A percentile compares a stretch with the other conserved stretches of the same genome.
Conservation (phyloP, 192 early-diverging fungal genomes). For the Umbelopsis vinacea region DNA sequence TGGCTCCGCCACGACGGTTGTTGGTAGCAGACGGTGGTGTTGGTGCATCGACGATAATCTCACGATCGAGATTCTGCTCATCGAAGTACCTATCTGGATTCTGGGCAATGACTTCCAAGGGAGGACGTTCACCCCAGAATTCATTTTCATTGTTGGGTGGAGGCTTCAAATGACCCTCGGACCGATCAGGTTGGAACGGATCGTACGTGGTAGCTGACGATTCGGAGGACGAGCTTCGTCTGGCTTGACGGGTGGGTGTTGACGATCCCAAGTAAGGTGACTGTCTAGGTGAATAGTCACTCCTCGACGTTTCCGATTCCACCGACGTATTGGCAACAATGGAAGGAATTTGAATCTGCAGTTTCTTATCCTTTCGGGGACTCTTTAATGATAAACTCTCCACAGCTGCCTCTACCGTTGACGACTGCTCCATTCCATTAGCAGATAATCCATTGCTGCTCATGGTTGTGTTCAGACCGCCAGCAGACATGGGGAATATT, state of each 20-base stretch:
- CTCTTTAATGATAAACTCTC: conserved; percentile 5
- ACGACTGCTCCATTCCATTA: not conserved
- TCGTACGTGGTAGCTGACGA: conserved; percentile 20
- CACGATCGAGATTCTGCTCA: conserved; percentile 74
- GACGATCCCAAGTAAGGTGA: not conserved
- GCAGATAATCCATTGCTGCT: not conserved
- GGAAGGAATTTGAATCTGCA: conserved; percentile 8
- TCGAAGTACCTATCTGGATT: conserved; percentile 76
- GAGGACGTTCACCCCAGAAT: conserved; percentile 64
- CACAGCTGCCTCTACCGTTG: not conserved
- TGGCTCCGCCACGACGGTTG: conserved; percentile 25
- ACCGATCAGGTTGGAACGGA: conserved; percentile 3
- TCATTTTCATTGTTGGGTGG: conserved; percentile 16
- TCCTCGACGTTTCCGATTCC: not conserved
- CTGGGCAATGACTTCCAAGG: conserved; percentile 66
- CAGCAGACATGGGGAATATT: not conserved
- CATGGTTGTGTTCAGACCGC: not conserved
- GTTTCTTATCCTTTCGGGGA: conserved; percentile 9
- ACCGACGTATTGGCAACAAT: not conserved
- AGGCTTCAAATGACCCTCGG: not conserved
- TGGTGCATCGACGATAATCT: conserved; percentile 54
- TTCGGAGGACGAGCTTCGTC: conserved; percentile 10
- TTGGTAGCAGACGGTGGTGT: conserved; percentile 29
- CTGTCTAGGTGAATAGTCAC: conserved; percentile 11
- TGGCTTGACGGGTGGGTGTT: not conserved